Base-by-base conservation (phyloP, 2,329 filamentous ascomycete genomes). In the Nemania bipapillata region DNA sequence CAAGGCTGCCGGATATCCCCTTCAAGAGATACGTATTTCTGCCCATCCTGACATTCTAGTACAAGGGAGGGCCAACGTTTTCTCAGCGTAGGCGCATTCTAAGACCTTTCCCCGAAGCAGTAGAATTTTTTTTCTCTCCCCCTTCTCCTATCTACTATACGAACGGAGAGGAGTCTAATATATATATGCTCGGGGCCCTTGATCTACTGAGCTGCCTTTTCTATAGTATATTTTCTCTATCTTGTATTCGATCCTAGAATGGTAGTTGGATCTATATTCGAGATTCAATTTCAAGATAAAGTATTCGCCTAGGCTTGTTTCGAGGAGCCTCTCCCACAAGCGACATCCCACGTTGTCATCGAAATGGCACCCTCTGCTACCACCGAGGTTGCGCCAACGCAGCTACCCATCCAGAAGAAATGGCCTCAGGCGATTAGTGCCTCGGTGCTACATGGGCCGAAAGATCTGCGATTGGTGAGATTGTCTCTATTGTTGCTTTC, bases 401-500 rank as follows among this genome's bases (percentile, higher is more conserved):
- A 83, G 73, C 76, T 82, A 77, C 80, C 82, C 77, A 77, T 79
- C 68, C 77, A 79, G 72, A 79, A 80, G 24, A 85, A 85, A 76
- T 72, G 77, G 66, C 81, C 80, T 64, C 80, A 80, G 56, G 82
- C 12, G 11, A 58, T 87, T 77, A 83, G 78, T 76, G 86, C 86
- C 56, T 87, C 85, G 63, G 86, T 88, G 66, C 79, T 89, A 76
- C 84, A 89, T 82, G 86, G 86, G 4, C 84, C 86, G 62, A 80
- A 82, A 63, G 86, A 89, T 78, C 77, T 89, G 67, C 84, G 86
- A 81, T 80, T 88, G 82, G 86, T 89, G 80, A 82, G 83, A 78
- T 59, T n/a, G 32, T 30, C 42, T 54, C 61, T 55, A 53, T 54
- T 52, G 55, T 68, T 62, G 63, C 75, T 76, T 74, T 66, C 72